phyloP scores from a whole-genome alignment of 1,284 basidiomycete genomes.

The Cystobasidium slooffiae region DNA sequence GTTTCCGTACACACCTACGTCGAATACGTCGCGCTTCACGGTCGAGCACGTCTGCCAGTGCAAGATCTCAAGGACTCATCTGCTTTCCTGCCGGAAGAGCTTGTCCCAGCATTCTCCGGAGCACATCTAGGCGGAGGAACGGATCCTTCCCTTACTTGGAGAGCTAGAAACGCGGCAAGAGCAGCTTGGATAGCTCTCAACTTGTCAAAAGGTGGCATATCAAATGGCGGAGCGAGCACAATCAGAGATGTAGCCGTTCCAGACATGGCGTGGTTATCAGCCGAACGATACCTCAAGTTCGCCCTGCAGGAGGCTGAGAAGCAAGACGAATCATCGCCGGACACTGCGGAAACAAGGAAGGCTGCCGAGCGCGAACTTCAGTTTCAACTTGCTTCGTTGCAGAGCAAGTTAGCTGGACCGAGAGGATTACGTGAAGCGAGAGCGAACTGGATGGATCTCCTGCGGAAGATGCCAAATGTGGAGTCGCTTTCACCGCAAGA shows the following conservation, averaged over 20 bases:
- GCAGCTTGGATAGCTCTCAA: slow-evolving; percentile 51
- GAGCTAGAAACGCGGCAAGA: slow-evolving; percentile 48
- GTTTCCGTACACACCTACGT: slow-evolving; percentile 51
- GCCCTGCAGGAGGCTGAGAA: slow-evolving; percentile 46
- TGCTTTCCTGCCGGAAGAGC: slow-evolving; percentile 48
- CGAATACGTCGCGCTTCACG: slow-evolving; percentile 48
- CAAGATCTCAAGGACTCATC: slow-evolving; percentile 36
- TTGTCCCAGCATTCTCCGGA: slow-evolving; percentile 50
- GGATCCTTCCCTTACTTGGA: slow-evolving; percentile 49
- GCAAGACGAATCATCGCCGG: neutral
- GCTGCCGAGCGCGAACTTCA: slow-evolving; percentile 12
- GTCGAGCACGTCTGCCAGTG: neutral
- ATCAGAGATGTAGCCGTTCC: slow-evolving; percentile 41
- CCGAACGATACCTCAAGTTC: slow-evolving; percentile 51
- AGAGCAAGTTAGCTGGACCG: slow-evolving; percentile 25
- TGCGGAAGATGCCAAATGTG: neutral
- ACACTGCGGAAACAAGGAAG: neutral
- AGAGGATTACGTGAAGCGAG: slow-evolving; percentile 24
- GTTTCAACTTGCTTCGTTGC: slow-evolving; percentile 15
- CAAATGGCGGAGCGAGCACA: slow-evolving; percentile 5
- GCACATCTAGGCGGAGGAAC: slow-evolving; percentile 51
- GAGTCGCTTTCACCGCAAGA: neutral
- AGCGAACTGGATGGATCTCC: slow-evolving; percentile 11
- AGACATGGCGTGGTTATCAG: slow-evolving; percentile 50
- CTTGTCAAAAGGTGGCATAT: slow-evolving; percentile 45